Conservation (phyloP, 1,139 yeast species). For the Saccharomycopsis crataegensis region DNA sequence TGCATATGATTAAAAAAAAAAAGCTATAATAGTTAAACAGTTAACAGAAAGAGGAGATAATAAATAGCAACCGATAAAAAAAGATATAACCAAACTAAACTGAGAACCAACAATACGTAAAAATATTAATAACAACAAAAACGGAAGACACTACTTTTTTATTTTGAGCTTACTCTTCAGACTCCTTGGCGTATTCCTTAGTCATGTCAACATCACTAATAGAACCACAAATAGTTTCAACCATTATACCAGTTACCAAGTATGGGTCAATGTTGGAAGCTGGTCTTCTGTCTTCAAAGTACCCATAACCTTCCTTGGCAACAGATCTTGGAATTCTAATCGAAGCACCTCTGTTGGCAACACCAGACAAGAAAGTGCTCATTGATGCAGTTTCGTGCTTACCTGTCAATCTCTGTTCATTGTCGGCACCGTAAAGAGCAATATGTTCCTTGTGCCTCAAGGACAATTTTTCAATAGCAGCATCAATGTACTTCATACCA, state of each 20-base stretch:
- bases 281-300: conserved; percentile 99
- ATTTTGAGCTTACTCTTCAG: conserved; percentile 20
- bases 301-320: conserved; percentile 95
- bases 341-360: conserved; percentile 99
- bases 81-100: too few species aligned
- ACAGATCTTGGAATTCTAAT: conserved; percentile 98
- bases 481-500: conserved; percentile 91
- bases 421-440: conserved; percentile 90
- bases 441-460: conserved; percentile 97
- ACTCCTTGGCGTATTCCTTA: conserved; percentile 77
- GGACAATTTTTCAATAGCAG: conserved; percentile 86
- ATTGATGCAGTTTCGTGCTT: conserved; percentile 97
- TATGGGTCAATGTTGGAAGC: conserved; percentile 99
- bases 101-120: not conserved
- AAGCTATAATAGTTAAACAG: too few species aligned
- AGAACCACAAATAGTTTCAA: conserved; percentile 93
- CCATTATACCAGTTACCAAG: conserved; percentile 96
- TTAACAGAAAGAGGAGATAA: too few species aligned
- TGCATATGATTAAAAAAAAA: too few species aligned
- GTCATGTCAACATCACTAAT: conserved; percentile 95
- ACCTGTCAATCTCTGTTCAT: conserved; percentile 78
- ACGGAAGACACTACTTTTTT: not conserved
- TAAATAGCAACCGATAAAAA: too few species aligned
- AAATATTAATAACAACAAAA: not conserved
- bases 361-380: conserved; percentile 89